Evolutionary conservation across 2,329 filamentous ascomycete genomes (phyloP), one percentile per base, ranked within the genome.

Genomic region (Aspergillus sp.): DNA sequence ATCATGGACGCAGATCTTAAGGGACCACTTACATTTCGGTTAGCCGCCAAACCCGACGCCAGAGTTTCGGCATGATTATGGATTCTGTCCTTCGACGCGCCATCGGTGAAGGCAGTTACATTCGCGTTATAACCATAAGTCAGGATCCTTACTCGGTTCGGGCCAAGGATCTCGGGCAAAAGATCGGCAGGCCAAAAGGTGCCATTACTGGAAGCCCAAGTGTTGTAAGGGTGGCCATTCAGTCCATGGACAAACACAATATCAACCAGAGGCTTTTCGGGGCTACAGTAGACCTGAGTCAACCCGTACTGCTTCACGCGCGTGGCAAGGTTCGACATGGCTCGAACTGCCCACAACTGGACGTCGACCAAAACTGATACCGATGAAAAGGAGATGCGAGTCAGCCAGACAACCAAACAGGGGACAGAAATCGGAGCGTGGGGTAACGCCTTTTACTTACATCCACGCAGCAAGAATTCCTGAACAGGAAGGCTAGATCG

Each of bases 121-220:
- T 90, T 87, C 23, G 89, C 88, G 71, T 92, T 90, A 72, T 91
- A 92, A 23, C 89, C 89, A 70, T 91, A 91, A 0, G 89, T 87
- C 57, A 91, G 75, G 19, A 92, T 79, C 55, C 90, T 86, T 55
- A 87, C 87, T 23, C 83, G 83, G 10, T 80, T 79, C 9, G 80
- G 77, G 56, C 80, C 82, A 15, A 91, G 78, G 2, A 87, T 82
- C 1, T 76, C 71, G 0, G 89, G 89, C 1, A 92, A 80, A 13
- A 92, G 81, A 63, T 91, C 86, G 12, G 81, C 76, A 0, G 89
- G 89, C 89, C 89, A 92, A 75, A 89, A 91, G 30, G 85, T 79
- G 41, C 81, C 82, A 19, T 60, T 59, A 25, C 43, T 76, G n/a
- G 79, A 78, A 1, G 80, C 79, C 82, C 89, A 91, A 49, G 88